Conservation (phyloP, 805 yeast species). For the Ogataea corticis region DNA sequence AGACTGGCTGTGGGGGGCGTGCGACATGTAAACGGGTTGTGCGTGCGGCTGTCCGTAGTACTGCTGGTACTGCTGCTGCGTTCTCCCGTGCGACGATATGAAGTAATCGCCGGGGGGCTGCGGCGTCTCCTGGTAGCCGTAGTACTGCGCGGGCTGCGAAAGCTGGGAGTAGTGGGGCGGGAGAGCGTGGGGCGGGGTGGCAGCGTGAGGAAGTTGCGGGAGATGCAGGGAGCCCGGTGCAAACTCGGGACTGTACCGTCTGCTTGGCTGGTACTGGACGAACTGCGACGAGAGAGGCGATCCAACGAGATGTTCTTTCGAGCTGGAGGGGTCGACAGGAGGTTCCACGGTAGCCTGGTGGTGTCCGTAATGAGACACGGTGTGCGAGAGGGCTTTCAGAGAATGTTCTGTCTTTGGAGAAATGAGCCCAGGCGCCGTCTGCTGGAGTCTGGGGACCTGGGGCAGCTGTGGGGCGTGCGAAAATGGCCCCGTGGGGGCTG, state of each 20-base stretch:
- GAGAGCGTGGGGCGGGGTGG: background rate
- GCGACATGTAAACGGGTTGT: background rate
- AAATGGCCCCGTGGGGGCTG: conserved; percentile 29
- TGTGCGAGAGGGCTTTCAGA: background rate
- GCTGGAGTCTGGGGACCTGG: too few species aligned
- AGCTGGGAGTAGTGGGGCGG: background rate
- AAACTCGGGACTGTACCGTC: conserved; percentile 5
- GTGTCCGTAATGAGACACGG: background rate
- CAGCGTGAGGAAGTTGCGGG: background rate
- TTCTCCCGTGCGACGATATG: background rate
- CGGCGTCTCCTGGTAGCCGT: background rate
- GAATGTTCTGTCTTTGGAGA: background rate
- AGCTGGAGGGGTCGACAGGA: background rate
- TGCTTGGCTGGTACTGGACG: conserved; percentile 4
- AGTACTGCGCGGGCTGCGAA: too few species aligned
- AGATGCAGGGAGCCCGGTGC: background rate
- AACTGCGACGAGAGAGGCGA: conserved; percentile 11
- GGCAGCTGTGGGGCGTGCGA: too few species aligned
- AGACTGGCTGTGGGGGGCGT: too few species aligned
- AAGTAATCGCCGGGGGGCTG: background rate
- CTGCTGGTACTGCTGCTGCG: conserved; percentile 7
- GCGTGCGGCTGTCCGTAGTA: conserved; percentile 7
- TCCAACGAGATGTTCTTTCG: conserved; percentile 4
- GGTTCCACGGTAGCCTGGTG: background rate
- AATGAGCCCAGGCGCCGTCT: too few species aligned